Conservation (phyloP, 1,284 basidiomycete species). For the Rhodofomes roseus region DNA sequence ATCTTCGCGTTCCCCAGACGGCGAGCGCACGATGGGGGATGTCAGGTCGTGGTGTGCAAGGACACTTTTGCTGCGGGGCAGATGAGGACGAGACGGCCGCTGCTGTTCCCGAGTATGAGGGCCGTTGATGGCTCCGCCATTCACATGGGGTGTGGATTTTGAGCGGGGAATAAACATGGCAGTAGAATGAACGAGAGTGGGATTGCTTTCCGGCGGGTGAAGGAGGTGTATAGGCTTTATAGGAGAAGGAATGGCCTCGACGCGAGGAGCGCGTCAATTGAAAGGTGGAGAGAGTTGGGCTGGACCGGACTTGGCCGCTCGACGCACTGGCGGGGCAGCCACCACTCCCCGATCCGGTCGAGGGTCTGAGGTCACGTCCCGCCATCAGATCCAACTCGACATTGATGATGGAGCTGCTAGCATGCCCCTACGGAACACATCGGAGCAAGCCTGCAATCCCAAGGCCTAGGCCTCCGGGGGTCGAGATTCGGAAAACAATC, state of each 20-base stretch:
- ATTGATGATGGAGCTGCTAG: too few species aligned
- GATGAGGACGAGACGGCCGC: slow-evolving; percentile 10
- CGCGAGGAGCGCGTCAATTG: not conserved
- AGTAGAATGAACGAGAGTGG: slow-evolving; percentile 1
- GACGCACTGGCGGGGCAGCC: not conserved
- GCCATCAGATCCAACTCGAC: not conserved
- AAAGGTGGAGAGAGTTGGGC: slow-evolving; percentile 4
- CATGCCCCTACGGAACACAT: not conserved
- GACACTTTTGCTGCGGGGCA: slow-evolving; percentile 22
- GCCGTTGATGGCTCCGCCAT: slow-evolving; percentile 6
- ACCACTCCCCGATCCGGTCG: not conserved
- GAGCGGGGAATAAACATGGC: slow-evolving; percentile 27
- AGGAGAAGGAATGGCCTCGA: not conserved
- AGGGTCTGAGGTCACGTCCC: not conserved
- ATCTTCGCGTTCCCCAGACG: slow-evolving; percentile 30
- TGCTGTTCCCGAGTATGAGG: not conserved
- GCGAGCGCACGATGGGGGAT: slow-evolving; percentile 13
- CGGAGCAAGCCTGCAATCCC: too few species aligned
- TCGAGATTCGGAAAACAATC: too few species aligned
- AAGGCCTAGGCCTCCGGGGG: not conserved
- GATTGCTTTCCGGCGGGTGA: not conserved
- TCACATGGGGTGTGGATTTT: slow-evolving; percentile 24
- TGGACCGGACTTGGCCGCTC: not conserved
- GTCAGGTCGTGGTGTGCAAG: slow-evolving; percentile 6
- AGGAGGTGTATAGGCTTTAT: not conserved